These are phyloP conservation scores for Kuraishia hungarica DNA, from an alignment of 805 yeast species.

Conservation along the genomic window DNA sequence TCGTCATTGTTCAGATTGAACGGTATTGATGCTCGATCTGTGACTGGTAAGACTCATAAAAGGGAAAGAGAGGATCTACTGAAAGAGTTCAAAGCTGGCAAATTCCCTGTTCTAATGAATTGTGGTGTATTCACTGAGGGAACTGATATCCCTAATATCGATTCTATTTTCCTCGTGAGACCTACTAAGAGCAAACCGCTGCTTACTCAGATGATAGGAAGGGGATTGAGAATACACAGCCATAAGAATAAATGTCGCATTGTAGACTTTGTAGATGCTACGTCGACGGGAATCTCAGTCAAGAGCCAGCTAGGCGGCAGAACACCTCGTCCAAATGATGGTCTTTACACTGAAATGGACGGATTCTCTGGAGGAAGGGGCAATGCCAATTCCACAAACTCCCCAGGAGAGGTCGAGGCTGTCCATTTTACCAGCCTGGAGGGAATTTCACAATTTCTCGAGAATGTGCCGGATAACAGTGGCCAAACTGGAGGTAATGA, in stretches of 20 bases:
- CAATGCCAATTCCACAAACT: not conserved
- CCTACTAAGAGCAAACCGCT: constrained; percentile 73
- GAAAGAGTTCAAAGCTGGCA: constrained; percentile 50
- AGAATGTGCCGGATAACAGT: not conserved
- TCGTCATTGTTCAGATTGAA: constrained; percentile 40
- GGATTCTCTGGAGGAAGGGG: not conserved
- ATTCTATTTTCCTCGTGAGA: constrained; percentile 66
- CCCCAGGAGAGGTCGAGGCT: not conserved
- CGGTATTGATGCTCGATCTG: constrained; percentile 64
- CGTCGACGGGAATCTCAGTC: constrained; percentile 18
- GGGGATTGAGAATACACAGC: constrained; percentile 65
- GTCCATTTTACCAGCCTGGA: not conserved
- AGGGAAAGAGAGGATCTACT: constrained; percentile 43
- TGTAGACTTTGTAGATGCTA: constrained; percentile 67
- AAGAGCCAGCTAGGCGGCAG: constrained; percentile 16
- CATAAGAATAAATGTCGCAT: constrained; percentile 64
- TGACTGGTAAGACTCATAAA: constrained; percentile 56
- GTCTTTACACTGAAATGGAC: not conserved
- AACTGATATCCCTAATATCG: constrained; percentile 87
- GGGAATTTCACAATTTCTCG: not conserved
- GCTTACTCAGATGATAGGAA: constrained; percentile 81
- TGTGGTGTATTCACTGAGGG: constrained; percentile 93
- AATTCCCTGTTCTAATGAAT: constrained; percentile 68
- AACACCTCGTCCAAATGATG: not conserved
- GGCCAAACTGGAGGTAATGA: not conserved